Conservation (phyloP, 2,329 filamentous ascomycete species). For the Aspergillus viridinutans region DNA sequence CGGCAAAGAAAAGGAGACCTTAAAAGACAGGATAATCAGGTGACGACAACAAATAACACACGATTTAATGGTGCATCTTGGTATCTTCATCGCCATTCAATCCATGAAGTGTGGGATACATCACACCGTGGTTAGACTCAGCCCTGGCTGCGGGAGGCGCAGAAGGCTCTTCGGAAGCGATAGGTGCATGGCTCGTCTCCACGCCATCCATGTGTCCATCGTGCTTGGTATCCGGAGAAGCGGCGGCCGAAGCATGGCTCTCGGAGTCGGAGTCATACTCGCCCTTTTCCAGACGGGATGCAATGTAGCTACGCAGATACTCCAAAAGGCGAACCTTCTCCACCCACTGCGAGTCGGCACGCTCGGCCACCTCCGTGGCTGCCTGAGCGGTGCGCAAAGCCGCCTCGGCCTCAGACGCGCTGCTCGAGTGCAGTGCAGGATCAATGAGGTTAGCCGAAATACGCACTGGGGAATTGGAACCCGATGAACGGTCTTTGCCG, state of each 20-base stretch:
- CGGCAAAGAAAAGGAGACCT: too few species aligned
- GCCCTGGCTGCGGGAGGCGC: background rate
- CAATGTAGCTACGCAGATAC: constrained; percentile 54
- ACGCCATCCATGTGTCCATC: constrained; percentile 28
- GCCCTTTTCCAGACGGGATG: constrained; percentile 50
- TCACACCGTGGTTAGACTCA: constrained; percentile 18
- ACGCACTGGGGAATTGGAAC: constrained; percentile 15
- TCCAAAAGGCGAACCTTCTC: constrained; percentile 63
- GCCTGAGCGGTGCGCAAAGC: constrained; percentile 34
- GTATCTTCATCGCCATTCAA: constrained; percentile 34
- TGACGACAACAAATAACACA: constrained; percentile 6
- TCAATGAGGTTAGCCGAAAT: constrained; percentile 41
- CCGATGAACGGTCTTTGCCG: constrained; percentile 21
- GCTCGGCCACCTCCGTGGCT: constrained; percentile 38
- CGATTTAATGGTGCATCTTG: constrained; percentile 30
- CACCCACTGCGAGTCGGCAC: constrained; percentile 55
- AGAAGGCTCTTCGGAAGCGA: constrained; percentile 32
- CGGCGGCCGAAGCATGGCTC: background rate
- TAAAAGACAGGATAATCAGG: background rate
- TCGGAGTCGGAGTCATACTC: constrained; percentile 41
- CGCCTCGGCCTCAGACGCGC: constrained; percentile 28
- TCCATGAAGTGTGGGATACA: constrained; percentile 31
- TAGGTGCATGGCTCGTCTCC: constrained; percentile 42
- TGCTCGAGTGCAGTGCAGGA: constrained; percentile 36
- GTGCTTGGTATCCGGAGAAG: constrained; percentile 17